Evolutionary conservation across 768 basidiomycete genomes (phyloP), one percentile per base, ranked within the genome.

Genomic region (Tricholoma furcatifolium): DNA sequence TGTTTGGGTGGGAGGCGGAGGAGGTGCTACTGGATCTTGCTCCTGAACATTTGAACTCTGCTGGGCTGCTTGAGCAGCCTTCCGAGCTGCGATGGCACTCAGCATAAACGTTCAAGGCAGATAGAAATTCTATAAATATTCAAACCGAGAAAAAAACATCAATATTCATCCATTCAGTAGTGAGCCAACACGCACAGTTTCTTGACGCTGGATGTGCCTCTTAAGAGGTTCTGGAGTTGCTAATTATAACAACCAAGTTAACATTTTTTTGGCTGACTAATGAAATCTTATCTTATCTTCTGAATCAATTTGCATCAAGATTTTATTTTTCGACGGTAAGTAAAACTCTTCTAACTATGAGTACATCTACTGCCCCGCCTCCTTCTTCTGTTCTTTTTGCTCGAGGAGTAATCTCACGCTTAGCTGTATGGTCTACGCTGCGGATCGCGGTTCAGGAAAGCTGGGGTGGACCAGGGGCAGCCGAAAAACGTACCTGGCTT

Each of bases 361-460:
- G 56, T 54, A 43, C 57, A 6, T 24, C 65, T 17, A 17, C 65
- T 23, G 55, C 67, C 32, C 76, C 80, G 4, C 67, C 81, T 17
- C 67, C 76, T 0, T 62, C 75, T 5, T 76, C 82, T 10, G 64
- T 91, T 39, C 79, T 91, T 52, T 95, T 97, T 61, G 94, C 95
- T 11, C 84, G 93, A 18, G 92, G 93, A 2, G 82, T 89, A 4
- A 79, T 96, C 53, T 85, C 93, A 21, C 81, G 93, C 48, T 79
- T 98, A 44, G 77, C 79, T 11, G 72, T 86, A 50, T 98, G 95
- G 95, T 81, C 90, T 41, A 91, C 86, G 2, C 80, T 98, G 23
- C 85, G 87, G 38, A 74, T 96, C 62, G 95, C 94, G 31, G 84
- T 98, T 34, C 83, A 88, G 57, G 82, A 93, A 61, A 71, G 74